Evolutionary conservation across 495 filamentous ascomycete genomes (phyloP).

Genomic region (Xylaria telfairii): DNA sequence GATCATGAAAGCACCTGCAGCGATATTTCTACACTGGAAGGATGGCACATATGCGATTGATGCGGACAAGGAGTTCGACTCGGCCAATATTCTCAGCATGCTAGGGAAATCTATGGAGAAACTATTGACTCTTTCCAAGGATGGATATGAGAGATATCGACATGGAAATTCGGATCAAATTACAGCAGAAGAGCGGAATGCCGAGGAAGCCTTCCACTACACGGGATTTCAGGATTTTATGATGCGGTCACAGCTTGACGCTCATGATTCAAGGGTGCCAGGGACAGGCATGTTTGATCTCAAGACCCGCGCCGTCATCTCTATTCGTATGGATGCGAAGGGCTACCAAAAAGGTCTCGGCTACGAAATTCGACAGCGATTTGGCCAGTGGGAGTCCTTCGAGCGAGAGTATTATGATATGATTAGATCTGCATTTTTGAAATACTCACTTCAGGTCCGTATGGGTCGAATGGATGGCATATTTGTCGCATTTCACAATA

Average conservation of each 20-base stretch:
- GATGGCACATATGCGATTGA: constrained; percentile 94
- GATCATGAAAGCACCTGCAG: constrained; percentile 71
- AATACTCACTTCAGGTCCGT: constrained; percentile 94
- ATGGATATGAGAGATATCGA: constrained; percentile 85
- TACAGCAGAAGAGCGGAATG: constrained; percentile 66
- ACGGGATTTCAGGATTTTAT: constrained; percentile 87
- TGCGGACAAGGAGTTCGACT: constrained; percentile 92
- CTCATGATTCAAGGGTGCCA: constrained; percentile 82
- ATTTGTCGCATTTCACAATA: constrained; percentile 97
- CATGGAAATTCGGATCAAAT: constrained; percentile 67
- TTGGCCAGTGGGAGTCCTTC: constrained; percentile 84
- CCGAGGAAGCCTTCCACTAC: constrained; percentile 83
- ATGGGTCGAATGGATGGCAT: constrained; percentile 99
- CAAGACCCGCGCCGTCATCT: constrained; percentile 90
- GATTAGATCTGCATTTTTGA: constrained; percentile 92
- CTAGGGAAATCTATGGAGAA: constrained; percentile 97
- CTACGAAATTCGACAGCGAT: constrained; percentile 81
- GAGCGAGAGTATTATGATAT: constrained; percentile 97
- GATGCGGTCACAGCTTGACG: constrained; percentile 96
- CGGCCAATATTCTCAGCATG: constrained; percentile 82
- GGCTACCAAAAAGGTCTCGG: constrained; percentile 77
- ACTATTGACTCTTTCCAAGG: constrained; percentile 79
- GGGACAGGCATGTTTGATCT: constrained; percentile 96
- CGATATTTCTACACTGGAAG: constrained; percentile 84
- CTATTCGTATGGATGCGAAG: constrained; percentile 82